Base-by-base conservation (phyloP, 2,329 filamentous ascomycete species). In the Aspergillus costaricaensis region DNA sequence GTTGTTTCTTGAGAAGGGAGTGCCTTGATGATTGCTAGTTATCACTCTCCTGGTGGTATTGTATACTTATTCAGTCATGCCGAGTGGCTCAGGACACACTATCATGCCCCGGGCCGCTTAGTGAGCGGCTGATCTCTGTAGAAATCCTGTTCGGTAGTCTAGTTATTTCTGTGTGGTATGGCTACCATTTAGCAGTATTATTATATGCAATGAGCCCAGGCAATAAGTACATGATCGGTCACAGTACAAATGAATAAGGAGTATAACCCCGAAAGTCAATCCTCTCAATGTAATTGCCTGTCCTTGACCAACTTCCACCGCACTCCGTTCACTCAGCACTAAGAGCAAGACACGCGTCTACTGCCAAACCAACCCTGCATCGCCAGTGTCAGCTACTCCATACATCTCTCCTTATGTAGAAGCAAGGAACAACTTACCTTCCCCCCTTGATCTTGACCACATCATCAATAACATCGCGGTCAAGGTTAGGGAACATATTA, bases 371-470 rank as follows among this genome's bases (percentile, higher is more conserved):
- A 70, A 95, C 91, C 76, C 91, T 92, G 68, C 55, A 53, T 62
- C 3, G 49, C 61, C 36, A 53, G 39, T 17, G 43, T 69, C 53
- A 70, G 65, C 57, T 53, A 19, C 43, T 32, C 10, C 9, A 36
- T 36, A 6, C 5, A 36, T 49, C 38, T 2, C 27, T 14, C 36
- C 4, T 15, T 2, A 19, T 19, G 1, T 14, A 39, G 17, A 57
- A 15, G 47, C 57, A 36, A 30, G 38, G 52, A 21, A 38, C 57
- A 55, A 85, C 90, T 80, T 76, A 94, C 92, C 91, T 87, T 73
- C 95, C 96, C 77, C 97, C 89, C 79, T 99, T 97, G 80, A 96
- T 87, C 74, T 94, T 88, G 25, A 99, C 95, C 43, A 99, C 95
- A 79, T 99, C 95, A 70, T 93, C 93, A 72, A 99, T 98, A 39